phyloP scores from a whole-genome alignment of 2,329 filamentous ascomycete species.

The Beauveria sp. region DNA sequence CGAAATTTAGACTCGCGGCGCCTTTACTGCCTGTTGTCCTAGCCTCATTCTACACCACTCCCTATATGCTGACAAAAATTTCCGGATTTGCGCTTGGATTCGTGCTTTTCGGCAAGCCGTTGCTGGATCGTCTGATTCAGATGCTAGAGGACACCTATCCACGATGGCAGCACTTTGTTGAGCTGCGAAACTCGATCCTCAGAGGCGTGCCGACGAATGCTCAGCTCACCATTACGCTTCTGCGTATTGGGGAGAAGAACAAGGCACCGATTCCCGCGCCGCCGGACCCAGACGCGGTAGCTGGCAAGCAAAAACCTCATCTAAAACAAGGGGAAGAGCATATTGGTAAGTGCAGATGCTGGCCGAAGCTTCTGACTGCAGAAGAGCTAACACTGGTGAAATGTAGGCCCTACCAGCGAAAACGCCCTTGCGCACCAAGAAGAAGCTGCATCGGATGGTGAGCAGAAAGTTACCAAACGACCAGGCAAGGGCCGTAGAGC shows the following conservation, averaged over 20 bases:
- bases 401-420: not conserved
- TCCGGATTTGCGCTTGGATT: conserved; percentile 62
- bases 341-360: not conserved
- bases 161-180: conserved; percentile 67
- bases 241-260: conserved; percentile 75
- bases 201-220: conserved; percentile 82
- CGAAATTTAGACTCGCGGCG: conserved; percentile 46
- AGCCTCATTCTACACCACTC: not conserved
- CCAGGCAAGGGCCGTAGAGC: not conserved
- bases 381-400: too few species aligned
- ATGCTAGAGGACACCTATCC: conserved; percentile 57
- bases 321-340: not conserved
- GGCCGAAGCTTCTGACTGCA: not conserved
- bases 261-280: conserved; percentile 66
- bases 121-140: conserved; percentile 52
- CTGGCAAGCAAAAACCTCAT: not conserved
- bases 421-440: not conserved
- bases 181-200: conserved; percentile 67
- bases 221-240: conserved; percentile 71
- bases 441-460: not conserved
- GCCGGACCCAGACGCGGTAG: conserved; percentile 18
- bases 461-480: not conserved
- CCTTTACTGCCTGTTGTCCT: conserved; percentile 36
- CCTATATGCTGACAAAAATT: conserved; percentile 53
- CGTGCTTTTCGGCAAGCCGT: conserved; percentile 71